Percentiles rank a stretch among this genome's conserved stretches.
Evolutionary conservation across 2,329 filamentous ascomycete genomes (phyloP).

Genomic region (Aspergillus niger): DNA sequence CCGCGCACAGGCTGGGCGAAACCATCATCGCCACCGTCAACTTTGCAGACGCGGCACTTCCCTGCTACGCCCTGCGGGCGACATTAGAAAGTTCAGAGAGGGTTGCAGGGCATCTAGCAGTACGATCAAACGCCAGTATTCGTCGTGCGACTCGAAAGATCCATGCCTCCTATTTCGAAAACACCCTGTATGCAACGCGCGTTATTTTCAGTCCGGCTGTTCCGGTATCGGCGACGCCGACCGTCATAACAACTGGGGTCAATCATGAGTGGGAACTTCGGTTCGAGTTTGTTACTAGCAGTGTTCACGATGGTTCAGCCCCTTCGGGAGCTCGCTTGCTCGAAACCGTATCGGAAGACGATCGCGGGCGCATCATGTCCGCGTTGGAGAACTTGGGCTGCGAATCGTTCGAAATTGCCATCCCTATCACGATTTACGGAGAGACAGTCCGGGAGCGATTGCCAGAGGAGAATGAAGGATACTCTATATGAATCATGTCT

Average conservation of each 20-base stretch:
- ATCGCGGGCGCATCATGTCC: conserved; percentile 74
- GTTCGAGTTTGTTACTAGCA: conserved; percentile 88
- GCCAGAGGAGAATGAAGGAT: conserved; percentile 44
- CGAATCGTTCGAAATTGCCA: conserved; percentile 87
- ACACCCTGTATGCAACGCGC: conserved; percentile 76
- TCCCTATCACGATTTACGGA: conserved; percentile 79
- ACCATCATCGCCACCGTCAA: conserved; percentile 81
- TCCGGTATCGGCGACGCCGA: conserved; percentile 79
- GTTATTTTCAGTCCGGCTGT: conserved; percentile 82
- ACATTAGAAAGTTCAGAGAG: conserved; percentile 85
- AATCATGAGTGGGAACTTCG: conserved; percentile 84
- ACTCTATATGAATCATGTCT: conserved; percentile 35
- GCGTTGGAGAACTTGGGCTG: conserved; percentile 76
- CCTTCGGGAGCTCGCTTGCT: conserved; percentile 59
- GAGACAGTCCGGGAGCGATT: conserved; percentile 51
- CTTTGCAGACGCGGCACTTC: conserved; percentile 73
- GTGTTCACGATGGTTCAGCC: conserved; percentile 41
- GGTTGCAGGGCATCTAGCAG: conserved; percentile 75
- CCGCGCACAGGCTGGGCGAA: conserved; percentile 87
- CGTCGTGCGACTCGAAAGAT: conserved; percentile 82
- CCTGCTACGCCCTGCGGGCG: conserved; percentile 82
- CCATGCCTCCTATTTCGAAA: conserved; percentile 76
- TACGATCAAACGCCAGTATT: conserved; percentile 83
- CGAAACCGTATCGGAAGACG: conserved; percentile 77
- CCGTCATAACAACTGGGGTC: conserved; percentile 88